These are phyloP conservation scores for Amesomyces nigricolor DNA, from an alignment of 2,329 filamentous ascomycete species.

Conservation along the genomic window DNA sequence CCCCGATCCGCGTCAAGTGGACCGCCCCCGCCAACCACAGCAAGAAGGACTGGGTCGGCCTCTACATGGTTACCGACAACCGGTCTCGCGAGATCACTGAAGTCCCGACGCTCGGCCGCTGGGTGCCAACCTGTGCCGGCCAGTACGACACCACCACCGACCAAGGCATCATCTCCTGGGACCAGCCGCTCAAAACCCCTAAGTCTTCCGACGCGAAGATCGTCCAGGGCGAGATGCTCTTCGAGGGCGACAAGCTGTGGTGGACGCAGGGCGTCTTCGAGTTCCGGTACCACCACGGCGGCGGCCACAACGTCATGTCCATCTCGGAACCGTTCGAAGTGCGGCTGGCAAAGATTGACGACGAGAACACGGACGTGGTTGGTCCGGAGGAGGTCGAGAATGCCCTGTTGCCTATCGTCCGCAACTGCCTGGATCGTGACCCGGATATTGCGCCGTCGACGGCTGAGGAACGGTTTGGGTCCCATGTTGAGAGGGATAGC, in stretches of 20 bases:
- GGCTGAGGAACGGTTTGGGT: slow-evolving; percentile 76
- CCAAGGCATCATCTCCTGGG: slow-evolving; percentile 65
- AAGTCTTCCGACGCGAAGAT: slow-evolving; percentile 49
- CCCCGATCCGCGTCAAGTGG: slow-evolving; percentile 87
- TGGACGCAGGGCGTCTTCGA: slow-evolving; percentile 97
- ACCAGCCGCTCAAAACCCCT: slow-evolving; percentile 48
- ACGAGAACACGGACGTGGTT: slow-evolving; percentile 59
- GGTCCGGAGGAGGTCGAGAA: slow-evolving; percentile 57
- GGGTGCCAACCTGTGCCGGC: slow-evolving; percentile 74
- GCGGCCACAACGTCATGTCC: slow-evolving; percentile 87
- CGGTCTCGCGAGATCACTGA: slow-evolving; percentile 77
- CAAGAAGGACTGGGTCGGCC: slow-evolving; percentile 89
- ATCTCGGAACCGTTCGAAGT: slow-evolving; percentile 93
- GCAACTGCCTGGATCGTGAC: slow-evolving; percentile 89
- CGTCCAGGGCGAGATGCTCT: slow-evolving; percentile 75
- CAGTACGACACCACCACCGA: slow-evolving; percentile 73
- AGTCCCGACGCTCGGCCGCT: slow-evolving; percentile 79
- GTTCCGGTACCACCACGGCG: slow-evolving; percentile 93
- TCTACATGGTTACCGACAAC: slow-evolving; percentile 96
- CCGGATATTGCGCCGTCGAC: slow-evolving; percentile 81
- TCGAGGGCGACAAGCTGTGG: slow-evolving; percentile 89
- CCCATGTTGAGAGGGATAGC: slow-evolving; percentile 74
- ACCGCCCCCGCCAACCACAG: slow-evolving; percentile 80
- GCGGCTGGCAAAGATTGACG: slow-evolving; percentile 71
- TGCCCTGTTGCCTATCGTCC: slow-evolving; percentile 73